Evolutionary conservation across 768 basidiomycete species (phyloP).

Genomic region (Phanerochaete carnosa): DNA sequence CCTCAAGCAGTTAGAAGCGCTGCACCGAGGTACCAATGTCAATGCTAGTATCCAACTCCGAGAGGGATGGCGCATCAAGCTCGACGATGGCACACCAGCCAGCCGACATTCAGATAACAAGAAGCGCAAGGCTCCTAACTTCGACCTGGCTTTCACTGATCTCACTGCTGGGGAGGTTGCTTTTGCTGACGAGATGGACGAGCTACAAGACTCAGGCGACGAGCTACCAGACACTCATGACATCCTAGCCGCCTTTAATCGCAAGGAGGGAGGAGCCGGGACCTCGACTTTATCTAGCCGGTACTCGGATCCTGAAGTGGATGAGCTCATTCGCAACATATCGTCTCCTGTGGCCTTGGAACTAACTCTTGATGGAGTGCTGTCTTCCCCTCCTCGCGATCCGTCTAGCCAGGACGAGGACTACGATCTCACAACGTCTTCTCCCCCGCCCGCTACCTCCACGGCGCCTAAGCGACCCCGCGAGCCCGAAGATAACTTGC

Average conservation of each 20-base stretch:
- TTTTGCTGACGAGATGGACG: background rate
- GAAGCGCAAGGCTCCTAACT: conserved; percentile 33
- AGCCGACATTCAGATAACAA: background rate
- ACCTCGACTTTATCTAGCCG: conserved; percentile 28
- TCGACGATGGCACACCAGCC: conserved; percentile 20
- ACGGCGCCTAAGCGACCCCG: background rate
- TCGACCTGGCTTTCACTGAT: conserved; percentile 48
- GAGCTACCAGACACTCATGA: conserved; percentile 32
- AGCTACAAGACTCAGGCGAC: conserved; percentile 28
- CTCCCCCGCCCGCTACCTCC: background rate
- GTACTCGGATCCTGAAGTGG: conserved; percentile 42
- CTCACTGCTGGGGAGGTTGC: conserved; percentile 27
- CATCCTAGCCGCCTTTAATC: conserved; percentile 29
- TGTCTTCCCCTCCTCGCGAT: background rate
- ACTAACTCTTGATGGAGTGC: background rate
- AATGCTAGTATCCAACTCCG: conserved; percentile 27
- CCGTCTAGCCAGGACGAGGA: background rate
- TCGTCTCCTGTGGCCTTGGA: background rate
- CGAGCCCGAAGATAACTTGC: background rate
- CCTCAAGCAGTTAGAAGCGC: conserved; percentile 38
- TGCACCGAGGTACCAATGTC: conserved; percentile 43
- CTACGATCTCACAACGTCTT: background rate
- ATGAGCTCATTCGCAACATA: conserved; percentile 37
- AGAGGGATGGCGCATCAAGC: conserved; percentile 43
- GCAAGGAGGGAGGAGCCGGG: background rate